Evolutionary conservation across 2,329 filamentous ascomycete genomes (phyloP).

Genomic region (Calonectria honghensis): DNA sequence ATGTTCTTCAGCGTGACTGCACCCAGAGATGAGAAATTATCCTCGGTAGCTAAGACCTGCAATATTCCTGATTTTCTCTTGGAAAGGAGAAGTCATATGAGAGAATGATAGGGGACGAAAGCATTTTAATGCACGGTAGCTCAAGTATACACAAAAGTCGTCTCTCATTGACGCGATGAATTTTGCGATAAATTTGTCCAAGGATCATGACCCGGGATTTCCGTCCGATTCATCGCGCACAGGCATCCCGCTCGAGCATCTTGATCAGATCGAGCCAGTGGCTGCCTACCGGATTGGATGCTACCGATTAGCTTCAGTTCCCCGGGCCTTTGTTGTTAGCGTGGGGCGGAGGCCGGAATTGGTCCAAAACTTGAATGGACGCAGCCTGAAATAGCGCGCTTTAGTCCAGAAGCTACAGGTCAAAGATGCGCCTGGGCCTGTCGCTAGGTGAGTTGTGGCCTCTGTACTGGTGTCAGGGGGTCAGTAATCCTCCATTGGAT

Average conservation of each 20-base stretch:
- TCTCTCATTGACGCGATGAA: neutral
- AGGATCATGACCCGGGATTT: neutral
- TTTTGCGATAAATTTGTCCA: neutral
- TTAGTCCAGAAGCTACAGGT: neutral
- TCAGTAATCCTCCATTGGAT: neutral
- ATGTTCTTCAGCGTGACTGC: neutral
- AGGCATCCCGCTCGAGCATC: slow-evolving; percentile 15
- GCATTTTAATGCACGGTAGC: neutral
- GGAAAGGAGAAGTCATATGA: neutral
- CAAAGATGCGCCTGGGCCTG: neutral
- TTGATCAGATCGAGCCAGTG: neutral
- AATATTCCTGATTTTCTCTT: neutral
- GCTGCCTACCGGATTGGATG: neutral
- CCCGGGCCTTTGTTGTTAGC: neutral
- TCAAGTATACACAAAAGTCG: neutral
- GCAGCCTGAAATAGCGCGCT: neutral
- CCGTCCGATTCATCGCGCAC: neutral
- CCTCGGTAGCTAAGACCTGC: neutral
- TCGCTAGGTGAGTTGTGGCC: neutral
- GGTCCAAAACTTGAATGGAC: too few relatives aligned
- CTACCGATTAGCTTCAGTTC: neutral
- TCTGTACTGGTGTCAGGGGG: too few relatives aligned
- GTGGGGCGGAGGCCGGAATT: neutral
- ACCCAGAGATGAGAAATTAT: neutral
- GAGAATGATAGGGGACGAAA: neutral